These are phyloP conservation scores for Aspergillus hortae DNA, from an alignment of 2,329 filamentous ascomycete genomes.

Conservation along the genomic window DNA sequence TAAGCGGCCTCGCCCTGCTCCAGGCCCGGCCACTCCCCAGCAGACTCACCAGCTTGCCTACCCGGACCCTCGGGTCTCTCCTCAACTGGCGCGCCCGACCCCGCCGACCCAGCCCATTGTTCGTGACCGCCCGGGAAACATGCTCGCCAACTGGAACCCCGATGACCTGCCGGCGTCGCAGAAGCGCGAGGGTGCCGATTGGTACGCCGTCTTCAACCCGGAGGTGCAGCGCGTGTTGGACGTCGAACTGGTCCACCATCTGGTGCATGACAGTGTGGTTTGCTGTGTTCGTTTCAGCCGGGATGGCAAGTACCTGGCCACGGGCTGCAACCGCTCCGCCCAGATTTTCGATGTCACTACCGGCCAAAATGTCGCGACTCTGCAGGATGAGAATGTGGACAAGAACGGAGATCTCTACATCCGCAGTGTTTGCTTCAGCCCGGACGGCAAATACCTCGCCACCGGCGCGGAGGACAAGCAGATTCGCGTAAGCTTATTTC, in stretches of 20 bases:
- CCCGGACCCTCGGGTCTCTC: conserved; percentile 75
- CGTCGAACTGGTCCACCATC: conserved; percentile 88
- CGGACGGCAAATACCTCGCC: conserved; percentile 87
- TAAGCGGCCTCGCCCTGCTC: conserved; percentile 64
- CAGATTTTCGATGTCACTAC: conserved; percentile 94
- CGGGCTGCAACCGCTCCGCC: conserved; percentile 97
- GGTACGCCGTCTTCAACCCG: conserved; percentile 97
- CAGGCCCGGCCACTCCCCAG: conserved; percentile 79
- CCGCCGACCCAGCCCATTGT: conserved; percentile 55
- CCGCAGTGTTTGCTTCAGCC: conserved; percentile 96
- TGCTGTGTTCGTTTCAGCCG: conserved; percentile 97
- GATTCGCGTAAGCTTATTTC: conserved; percentile 66
- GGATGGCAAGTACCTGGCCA: conserved; percentile 93
- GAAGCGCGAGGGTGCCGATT: conserved; percentile 86
- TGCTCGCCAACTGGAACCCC: conserved; percentile 80
- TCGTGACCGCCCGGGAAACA: conserved; percentile 58
- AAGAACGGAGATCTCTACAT: conserved; percentile 94
- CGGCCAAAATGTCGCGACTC: conserved; percentile 81
- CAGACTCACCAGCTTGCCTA: conserved; percentile 86
- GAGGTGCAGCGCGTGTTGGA: conserved; percentile 84
- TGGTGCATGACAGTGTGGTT: conserved; percentile 92
- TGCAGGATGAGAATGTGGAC: conserved; percentile 85
- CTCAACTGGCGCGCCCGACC: conserved; percentile 82
- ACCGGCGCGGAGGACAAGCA: conserved; percentile 97
- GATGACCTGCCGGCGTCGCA: conserved; percentile 79